Evolutionary conservation across 1,139 yeast genomes (phyloP).

Genomic region (Debaryomycetaceae sp.): DNA sequence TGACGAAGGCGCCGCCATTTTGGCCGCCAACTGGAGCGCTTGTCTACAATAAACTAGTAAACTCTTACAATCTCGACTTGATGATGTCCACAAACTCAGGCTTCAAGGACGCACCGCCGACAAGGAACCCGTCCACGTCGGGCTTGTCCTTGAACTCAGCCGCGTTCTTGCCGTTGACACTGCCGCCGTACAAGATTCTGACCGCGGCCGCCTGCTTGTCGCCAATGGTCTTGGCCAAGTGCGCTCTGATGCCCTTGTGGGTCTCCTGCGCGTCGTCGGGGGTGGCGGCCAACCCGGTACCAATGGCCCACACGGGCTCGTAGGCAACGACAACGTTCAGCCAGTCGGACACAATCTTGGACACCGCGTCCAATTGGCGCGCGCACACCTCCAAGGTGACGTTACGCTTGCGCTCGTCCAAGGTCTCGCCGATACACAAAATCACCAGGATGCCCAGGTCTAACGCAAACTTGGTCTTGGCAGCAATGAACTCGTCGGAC

Average conservation of each 20-base stretch:
- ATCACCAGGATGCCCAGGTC: slow-evolving; percentile 86
- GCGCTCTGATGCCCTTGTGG: slow-evolving; percentile 84
- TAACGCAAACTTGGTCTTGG: slow-evolving; percentile 90
- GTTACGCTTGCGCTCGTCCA: slow-evolving; percentile 90
- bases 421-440: slow-evolving; percentile 95
- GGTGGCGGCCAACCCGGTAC: slow-evolving; percentile 99
- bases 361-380: slow-evolving; percentile 87
- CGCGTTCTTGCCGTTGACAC: slow-evolving; percentile 95
- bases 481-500: slow-evolving; percentile 86
- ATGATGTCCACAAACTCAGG: slow-evolving; percentile 95
- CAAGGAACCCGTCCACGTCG: slow-evolving; percentile 97
- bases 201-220: slow-evolving; percentile 67
- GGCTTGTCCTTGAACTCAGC: slow-evolving; percentile 83
- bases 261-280: slow-evolving; percentile 96
- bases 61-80: slow-evolving; percentile 74
- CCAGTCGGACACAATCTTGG: slow-evolving; percentile 87
- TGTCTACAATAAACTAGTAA: slow-evolving; percentile 3
- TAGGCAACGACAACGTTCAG: slow-evolving; percentile 89
- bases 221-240: slow-evolving; percentile 74
- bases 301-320: slow-evolving; percentile 99
- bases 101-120: slow-evolving; percentile 98
- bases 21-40: slow-evolving; percentile 5
- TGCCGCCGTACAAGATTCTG: slow-evolving; percentile 98
- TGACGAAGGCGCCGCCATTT: slow-evolving; percentile 5
- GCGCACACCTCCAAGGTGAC: slow-evolving; percentile 82